Evolutionary conservation across 1,284 basidiomycete genomes (phyloP), one percentile per base, ranked within the genome.

Genomic region (Wolfiporia cocos): DNA sequence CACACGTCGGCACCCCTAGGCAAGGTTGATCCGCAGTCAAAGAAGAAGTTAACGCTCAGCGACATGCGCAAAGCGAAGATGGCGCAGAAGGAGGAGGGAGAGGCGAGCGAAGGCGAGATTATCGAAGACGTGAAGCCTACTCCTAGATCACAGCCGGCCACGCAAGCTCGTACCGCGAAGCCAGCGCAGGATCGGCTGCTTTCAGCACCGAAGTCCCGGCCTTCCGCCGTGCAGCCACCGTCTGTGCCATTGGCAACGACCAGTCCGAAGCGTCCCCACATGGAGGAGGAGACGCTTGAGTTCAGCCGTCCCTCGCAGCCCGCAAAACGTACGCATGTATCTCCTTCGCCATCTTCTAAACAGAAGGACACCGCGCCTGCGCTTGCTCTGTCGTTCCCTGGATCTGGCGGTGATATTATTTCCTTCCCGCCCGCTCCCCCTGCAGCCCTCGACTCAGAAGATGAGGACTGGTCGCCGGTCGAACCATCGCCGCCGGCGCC

Each of bases 361-460:
- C 15, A 17, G n/a, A 36, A 42, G 31, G 36, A 42, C 26, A 41
- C 49, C 2, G 41, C 31, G 26, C 46, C 29, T 19, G 43, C 44
- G 42, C 42, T 42, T 15, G 42, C 38, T 4, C 46, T 50, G 35
- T 48, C 52, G 7, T 44, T 52, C 22, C 53, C 56, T 7, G 46
- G 48, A 9, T 43, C 54, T 6, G 47, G 46, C 32, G 28, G 29
- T 22, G 37, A 40, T 21, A 42, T 43, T 34, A 47, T 46, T 37
- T 50, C 52, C 14, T 48, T 44, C 17, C 57, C 48, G 21, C 47
- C 56, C 11, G 47, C 49, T 5, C 57, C 55, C 21, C 28, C 50
- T 4, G 4, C 46, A 12, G 52, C 54, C 1, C 65, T 65, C 2
- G 76, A 78, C 41, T 75, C 72, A 6, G 78, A 81, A 34, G 72